phyloP scores from a whole-genome alignment of 768 basidiomycete species.

The Phallus indusiatus region DNA sequence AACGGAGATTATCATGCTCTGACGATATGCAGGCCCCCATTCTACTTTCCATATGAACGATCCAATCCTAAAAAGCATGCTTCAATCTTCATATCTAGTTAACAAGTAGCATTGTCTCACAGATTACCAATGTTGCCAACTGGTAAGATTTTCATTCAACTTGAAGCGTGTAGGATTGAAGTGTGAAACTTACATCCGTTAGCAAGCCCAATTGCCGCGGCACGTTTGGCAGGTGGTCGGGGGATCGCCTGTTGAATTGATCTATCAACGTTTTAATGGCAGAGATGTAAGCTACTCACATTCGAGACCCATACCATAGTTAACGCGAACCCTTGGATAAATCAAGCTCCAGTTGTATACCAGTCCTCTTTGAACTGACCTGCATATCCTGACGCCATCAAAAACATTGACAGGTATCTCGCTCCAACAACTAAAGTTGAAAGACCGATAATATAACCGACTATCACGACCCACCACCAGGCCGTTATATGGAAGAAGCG shows the following conservation, averaged over 20 bases:
- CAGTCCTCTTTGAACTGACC: constrained; percentile 19
- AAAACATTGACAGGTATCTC: constrained; percentile 53
- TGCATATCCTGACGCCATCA: constrained; percentile 50
- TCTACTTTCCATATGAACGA: constrained; percentile 38
- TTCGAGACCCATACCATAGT: constrained; percentile 57
- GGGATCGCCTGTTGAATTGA: constrained; percentile 6
- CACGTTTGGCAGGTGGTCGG: constrained; percentile 17
- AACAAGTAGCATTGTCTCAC: neutral
- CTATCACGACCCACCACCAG: constrained; percentile 52
- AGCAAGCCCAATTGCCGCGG: constrained; percentile 53
- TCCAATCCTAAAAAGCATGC: neutral
- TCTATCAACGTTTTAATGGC: neutral
- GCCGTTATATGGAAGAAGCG: constrained; percentile 50
- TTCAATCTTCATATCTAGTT: neutral
- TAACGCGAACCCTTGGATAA: constrained; percentile 27
- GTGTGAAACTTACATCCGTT: constrained; percentile 30
- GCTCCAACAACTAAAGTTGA: constrained; percentile 42
- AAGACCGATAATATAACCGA: constrained; percentile 53
- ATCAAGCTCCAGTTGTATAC: neutral
- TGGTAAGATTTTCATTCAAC: neutral
- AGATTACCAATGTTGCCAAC: constrained; percentile 13
- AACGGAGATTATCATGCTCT: constrained; percentile 45
- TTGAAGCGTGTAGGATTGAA: neutral
- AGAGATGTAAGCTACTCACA: constrained; percentile 8
- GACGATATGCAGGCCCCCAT: constrained; percentile 59